phyloP scores from a whole-genome alignment of 495 filamentous ascomycete species.

The Lichenothelia convexa region DNA sequence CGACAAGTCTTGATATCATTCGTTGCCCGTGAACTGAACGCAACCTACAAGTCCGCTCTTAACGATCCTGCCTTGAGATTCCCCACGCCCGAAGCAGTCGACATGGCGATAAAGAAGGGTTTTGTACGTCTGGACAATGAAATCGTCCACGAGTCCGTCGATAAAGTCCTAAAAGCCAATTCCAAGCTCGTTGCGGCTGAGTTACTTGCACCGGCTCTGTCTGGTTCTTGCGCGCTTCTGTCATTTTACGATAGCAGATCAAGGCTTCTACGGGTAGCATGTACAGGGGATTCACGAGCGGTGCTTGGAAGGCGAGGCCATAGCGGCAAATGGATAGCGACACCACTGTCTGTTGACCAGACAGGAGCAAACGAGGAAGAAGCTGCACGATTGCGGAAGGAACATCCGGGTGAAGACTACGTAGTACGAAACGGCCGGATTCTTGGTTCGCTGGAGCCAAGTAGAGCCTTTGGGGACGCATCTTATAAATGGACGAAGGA shows the following conservation, averaged over 20 bases:
- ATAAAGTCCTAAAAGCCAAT: conserved; percentile 72
- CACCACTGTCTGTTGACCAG: conserved; percentile 74
- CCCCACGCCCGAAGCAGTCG: conserved; percentile 60
- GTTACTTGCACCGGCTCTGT: conserved; percentile 77
- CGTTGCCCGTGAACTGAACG: conserved; percentile 86
- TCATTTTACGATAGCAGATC: conserved; percentile 85
- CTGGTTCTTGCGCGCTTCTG: conserved; percentile 87
- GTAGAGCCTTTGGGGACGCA: conserved; percentile 87
- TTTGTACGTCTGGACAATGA: conserved; percentile 82
- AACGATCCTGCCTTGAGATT: conserved; percentile 37
- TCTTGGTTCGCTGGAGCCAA: conserved; percentile 78
- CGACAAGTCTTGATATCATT: conserved; percentile 79
- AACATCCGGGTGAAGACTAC: conserved; percentile 73
- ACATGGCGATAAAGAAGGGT: conserved; percentile 79
- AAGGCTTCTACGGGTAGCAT: conserved; percentile 74
- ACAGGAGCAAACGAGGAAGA: conserved; percentile 76
- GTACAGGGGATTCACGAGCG: conserved; percentile 85
- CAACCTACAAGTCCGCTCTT: conserved; percentile 64
- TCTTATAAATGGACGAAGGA: conserved; percentile 90
- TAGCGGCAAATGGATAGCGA: conserved; percentile 86
- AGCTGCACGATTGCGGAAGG: conserved; percentile 56
- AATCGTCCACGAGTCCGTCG: conserved; percentile 76
- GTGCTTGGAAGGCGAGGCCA: conserved; percentile 64
- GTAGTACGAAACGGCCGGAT: conserved; percentile 78
- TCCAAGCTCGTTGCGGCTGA: conserved; percentile 77